phyloP scores from a whole-genome alignment of 1,284 basidiomycete species.

The Tilletia indica region DNA sequence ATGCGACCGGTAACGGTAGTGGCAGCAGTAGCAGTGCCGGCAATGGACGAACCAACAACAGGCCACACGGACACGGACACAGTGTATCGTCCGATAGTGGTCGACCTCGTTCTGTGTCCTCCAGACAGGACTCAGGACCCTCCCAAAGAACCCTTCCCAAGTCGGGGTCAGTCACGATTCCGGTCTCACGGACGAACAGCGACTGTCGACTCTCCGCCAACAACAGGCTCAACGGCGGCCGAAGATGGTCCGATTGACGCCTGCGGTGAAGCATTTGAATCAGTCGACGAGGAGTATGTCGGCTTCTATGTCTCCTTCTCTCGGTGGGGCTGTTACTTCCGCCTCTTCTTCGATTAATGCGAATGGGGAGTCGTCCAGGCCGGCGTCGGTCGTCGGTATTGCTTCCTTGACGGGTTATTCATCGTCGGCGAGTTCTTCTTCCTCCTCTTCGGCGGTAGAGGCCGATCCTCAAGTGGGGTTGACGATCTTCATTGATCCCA shows the following conservation, averaged over 20 bases:
- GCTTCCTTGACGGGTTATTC: background rate
- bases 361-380: background rate
- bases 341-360: no score
- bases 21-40: no score
- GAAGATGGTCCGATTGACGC: conserved; percentile 11
- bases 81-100: background rate
- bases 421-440: background rate
- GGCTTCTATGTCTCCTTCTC: background rate
- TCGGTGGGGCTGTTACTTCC: background rate
- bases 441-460: background rate
- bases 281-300: background rate
- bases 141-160: background rate
- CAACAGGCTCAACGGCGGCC: conserved; percentile 16
- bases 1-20: no score
- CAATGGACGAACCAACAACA: background rate
- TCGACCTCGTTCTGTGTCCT: background rate
- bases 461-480: background rate
- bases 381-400: background rate
- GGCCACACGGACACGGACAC: background rate
- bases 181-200: background rate
- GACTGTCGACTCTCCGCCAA: background rate
- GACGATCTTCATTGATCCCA: background rate
- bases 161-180: background rate
- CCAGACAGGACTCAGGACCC: background rate
- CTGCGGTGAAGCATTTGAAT: background rate